phyloP scores from a whole-genome alignment of 306 rosid genomes.

The Hippophae gyantsensis region DNA sequence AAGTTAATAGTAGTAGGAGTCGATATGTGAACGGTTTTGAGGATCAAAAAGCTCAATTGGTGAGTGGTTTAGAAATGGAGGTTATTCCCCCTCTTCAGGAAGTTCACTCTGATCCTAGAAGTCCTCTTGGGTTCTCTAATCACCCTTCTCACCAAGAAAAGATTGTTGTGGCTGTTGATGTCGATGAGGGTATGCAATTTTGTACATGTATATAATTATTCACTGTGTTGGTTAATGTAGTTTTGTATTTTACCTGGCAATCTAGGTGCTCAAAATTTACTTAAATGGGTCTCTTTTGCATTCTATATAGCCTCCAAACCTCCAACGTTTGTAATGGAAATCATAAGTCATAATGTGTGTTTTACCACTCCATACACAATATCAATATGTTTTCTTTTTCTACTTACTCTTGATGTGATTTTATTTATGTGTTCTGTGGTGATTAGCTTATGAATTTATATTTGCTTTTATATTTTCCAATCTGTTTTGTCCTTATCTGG shows the following conservation, averaged over 20 bases:
- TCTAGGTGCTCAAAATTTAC: too few species aligned
- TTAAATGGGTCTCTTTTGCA: too few species aligned
- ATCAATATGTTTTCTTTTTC: too few species aligned
- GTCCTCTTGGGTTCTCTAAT: slow-evolving; percentile 28
- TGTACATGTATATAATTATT: background rate
- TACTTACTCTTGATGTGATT: too few species aligned
- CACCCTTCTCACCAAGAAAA: slow-evolving; percentile 30
- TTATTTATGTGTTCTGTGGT: too few species aligned
- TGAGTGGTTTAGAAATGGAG: slow-evolving; percentile 27
- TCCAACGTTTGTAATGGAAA: too few species aligned
- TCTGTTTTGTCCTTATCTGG: slow-evolving; percentile 2
- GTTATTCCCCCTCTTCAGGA: background rate
- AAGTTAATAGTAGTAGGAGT: slow-evolving; percentile 2
- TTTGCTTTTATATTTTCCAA: background rate
- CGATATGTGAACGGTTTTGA: slow-evolving; percentile 16
- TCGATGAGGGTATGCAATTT: slow-evolving; percentile 71
- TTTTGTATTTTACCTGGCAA: too few species aligned
- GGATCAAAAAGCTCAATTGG: slow-evolving; percentile 32
- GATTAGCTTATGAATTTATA: background rate
- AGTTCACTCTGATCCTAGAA: slow-evolving; percentile 12
- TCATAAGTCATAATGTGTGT: too few species aligned
- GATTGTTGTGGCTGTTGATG: slow-evolving; percentile 74
- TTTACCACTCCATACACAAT: too few species aligned
- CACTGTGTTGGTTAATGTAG: background rate
- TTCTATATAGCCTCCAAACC: too few species aligned